Percentiles rank a stretch among this genome's conserved stretches.
Evolutionary conservation across 2,329 filamentous ascomycete genomes (phyloP).

Genomic region (Sporothrix globosa): DNA sequence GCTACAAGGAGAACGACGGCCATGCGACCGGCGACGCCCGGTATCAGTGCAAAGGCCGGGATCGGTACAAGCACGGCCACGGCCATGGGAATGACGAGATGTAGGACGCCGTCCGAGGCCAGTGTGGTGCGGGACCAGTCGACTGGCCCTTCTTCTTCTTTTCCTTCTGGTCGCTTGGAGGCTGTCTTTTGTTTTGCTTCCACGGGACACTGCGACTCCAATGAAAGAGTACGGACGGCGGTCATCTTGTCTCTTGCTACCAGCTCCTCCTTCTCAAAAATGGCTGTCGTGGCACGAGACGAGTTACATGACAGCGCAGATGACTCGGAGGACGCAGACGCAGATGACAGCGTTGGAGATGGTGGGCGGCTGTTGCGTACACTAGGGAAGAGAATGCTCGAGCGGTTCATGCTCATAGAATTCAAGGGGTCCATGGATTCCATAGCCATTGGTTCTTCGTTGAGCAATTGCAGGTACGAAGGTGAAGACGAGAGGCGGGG

Average conservation of each 20-base stretch:
- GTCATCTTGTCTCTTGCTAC: background rate
- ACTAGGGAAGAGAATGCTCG: constrained; percentile 29
- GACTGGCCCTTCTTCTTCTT: background rate
- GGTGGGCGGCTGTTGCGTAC: background rate
- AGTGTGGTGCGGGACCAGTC: background rate
- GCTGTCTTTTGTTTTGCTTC: background rate
- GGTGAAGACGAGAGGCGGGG: background rate
- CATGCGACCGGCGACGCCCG: constrained; percentile 60
- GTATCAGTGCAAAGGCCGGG: constrained; percentile 61
- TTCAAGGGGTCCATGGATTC: constrained; percentile 35
- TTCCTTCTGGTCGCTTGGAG: background rate
- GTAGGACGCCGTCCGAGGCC: constrained; percentile 34
- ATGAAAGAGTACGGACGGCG: too few relatives aligned
- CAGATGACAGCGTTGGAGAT: constrained; percentile 26
- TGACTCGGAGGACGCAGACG: constrained; percentile 20
- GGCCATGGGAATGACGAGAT: constrained; percentile 52
- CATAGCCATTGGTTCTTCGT: background rate
- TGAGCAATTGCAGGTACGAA: background rate
- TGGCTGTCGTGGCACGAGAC: constrained; percentile 19
- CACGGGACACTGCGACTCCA: background rate
- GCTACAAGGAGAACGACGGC: constrained; percentile 59
- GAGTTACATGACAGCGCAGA: background rate
- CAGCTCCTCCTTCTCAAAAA: constrained; percentile 16
- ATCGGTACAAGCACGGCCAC: constrained; percentile 60
- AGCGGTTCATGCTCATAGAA: constrained; percentile 37